phyloP scores from a whole-genome alignment of 192 early-diverging fungal species.

The Coemansia guatemalensis region DNA sequence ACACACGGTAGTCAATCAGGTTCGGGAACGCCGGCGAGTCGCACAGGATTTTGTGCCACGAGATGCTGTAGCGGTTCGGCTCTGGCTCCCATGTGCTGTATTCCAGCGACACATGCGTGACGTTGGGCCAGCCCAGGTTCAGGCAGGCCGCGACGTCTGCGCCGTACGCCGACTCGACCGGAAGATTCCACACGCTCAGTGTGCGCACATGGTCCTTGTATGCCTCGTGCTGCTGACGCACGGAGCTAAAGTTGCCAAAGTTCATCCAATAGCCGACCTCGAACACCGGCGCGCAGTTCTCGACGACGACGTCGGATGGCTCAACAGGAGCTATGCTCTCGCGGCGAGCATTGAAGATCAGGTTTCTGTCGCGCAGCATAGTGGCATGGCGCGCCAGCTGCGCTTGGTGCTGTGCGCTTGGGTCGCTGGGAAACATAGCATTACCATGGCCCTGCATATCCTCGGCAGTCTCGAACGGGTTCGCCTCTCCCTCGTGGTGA shows the following conservation, averaged over 20 bases:
- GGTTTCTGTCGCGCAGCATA: slow-evolving; percentile 39
- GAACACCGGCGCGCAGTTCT: slow-evolving; percentile 50
- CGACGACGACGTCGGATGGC: slow-evolving; percentile 14
- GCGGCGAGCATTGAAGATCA: slow-evolving; percentile 26
- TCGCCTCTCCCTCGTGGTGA: background rate
- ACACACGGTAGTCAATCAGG: slow-evolving; percentile 49
- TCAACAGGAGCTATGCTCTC: slow-evolving; percentile 2
- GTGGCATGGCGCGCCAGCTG: slow-evolving; percentile 41
- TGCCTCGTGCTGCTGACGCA: slow-evolving; percentile 44
- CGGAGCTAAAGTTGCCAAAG: slow-evolving; percentile 47
- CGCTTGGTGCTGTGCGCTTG: slow-evolving; percentile 14
- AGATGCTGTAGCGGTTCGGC: slow-evolving; percentile 46
- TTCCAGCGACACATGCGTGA: slow-evolving; percentile 46
- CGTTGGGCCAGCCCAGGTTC: slow-evolving; percentile 45
- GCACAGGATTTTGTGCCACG: slow-evolving; percentile 48
- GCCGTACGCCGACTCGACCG: slow-evolving; percentile 49
- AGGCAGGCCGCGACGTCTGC: slow-evolving; percentile 45
- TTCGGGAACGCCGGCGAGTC: slow-evolving; percentile 33
- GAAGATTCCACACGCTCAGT: slow-evolving; percentile 53
- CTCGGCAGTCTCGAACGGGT: background rate
- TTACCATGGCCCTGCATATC: background rate
- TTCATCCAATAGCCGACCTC: slow-evolving; percentile 56
- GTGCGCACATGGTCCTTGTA: slow-evolving; percentile 45
- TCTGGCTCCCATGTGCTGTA: slow-evolving; percentile 55
- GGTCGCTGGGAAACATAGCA: background rate